Percentiles rank a stretch among this genome's conserved stretches.
Conservation (phyloP, 2,329 filamentous ascomycete species). For the Mollisiaceae sp. region DNA sequence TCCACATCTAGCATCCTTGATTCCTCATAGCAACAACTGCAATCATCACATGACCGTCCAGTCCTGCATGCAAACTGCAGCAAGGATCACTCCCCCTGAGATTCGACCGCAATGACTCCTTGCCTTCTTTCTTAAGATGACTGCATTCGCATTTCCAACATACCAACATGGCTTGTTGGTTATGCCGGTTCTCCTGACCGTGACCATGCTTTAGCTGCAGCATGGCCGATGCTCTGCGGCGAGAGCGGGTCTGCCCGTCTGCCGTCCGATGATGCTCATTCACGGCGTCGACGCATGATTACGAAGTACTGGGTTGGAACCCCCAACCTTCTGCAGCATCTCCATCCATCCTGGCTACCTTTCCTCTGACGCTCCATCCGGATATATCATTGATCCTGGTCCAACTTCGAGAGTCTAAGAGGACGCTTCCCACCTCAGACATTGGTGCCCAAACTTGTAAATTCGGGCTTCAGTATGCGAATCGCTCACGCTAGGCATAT, state of each 20-base stretch:
- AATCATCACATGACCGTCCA: conserved; percentile 9
- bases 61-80: conserved; percentile 8
- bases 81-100: conserved; percentile 2
- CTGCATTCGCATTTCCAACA: conserved; percentile 2
- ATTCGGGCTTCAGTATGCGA: neutral
- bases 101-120: neutral
- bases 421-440: neutral
- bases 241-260: conserved; percentile 20
- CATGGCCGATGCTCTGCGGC: conserved; percentile 12
- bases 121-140: neutral
- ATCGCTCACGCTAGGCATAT: neutral
- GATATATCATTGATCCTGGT: conserved; percentile 3
- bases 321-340: neutral
- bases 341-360: neutral
- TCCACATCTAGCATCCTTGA: neutral
- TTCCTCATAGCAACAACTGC: neutral
- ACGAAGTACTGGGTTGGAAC: neutral
- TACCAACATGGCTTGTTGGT: neutral
- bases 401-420: neutral
- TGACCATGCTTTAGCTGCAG: neutral
- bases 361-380: neutral
- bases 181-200: neutral
- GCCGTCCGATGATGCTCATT: conserved; percentile 10
- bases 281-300: conserved; percentile 10
- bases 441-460: conserved; percentile 1